phyloP scores from a whole-genome alignment of 106 monocot genomes.

The Allium fistulosum region DNA sequence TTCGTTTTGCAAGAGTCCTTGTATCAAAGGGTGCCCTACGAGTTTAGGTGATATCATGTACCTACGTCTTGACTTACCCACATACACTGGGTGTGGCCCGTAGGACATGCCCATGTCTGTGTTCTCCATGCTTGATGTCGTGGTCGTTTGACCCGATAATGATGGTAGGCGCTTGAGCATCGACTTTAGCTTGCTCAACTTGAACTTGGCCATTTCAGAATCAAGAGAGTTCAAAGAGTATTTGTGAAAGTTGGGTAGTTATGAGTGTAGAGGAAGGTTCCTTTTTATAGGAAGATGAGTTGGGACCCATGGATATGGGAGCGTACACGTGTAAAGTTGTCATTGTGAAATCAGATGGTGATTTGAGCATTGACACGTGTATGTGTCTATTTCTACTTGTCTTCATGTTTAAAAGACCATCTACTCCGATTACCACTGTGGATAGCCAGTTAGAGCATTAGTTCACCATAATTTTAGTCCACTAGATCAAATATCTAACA shows the following conservation, averaged over 20 bases:
- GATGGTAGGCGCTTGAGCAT: constrained; percentile 5
- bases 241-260: too few species aligned
- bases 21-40: constrained; percentile 35
- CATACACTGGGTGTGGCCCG: constrained; percentile 43
- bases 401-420: too few species aligned
- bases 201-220: not conserved
- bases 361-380: too few species aligned
- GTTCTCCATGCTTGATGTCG: too few species aligned
- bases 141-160: not conserved
- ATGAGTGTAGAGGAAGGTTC: not conserved
- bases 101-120: not conserved
- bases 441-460: too few species aligned
- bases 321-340: not conserved
- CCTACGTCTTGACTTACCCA: constrained; percentile 57
- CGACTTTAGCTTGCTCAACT: constrained; percentile 3
- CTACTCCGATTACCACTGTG: too few species aligned
- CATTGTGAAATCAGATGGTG: not conserved
- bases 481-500: too few species aligned
- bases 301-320: not conserved
- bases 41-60: constrained; percentile 40
- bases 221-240: not conserved
- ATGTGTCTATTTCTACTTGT: too few species aligned
- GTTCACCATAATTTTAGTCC: too few species aligned
- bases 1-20: constrained; percentile 14
- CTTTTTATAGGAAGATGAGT: not conserved